phyloP scores from a whole-genome alignment of 495 filamentous ascomycete genomes.

The Penicillium steckii region DNA sequence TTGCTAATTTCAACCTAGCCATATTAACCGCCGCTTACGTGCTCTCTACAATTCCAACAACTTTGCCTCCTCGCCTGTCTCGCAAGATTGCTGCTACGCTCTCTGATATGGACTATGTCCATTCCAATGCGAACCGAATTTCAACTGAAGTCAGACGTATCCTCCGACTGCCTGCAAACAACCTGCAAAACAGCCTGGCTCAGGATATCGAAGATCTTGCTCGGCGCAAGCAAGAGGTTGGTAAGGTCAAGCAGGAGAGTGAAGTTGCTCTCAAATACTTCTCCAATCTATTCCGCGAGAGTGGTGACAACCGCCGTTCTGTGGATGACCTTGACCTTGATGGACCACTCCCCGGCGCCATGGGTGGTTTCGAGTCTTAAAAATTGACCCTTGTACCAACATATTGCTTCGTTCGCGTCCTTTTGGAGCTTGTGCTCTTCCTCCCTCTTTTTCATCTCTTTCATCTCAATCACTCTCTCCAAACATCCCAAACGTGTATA shows the following conservation, averaged over 20 bases:
- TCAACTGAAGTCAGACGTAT: constrained; percentile 80
- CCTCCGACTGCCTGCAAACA: constrained; percentile 78
- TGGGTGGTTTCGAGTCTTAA: constrained; percentile 30
- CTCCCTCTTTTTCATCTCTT: background rate
- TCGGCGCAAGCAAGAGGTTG: constrained; percentile 72
- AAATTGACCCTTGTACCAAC: constrained; percentile 16
- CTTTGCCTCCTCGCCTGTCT: constrained; percentile 83
- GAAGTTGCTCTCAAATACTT: constrained; percentile 84
- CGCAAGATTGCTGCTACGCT: constrained; percentile 80
- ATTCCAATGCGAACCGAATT: constrained; percentile 82
- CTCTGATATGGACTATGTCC: constrained; percentile 82
- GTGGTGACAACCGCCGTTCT: constrained; percentile 64
- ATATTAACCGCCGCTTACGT: constrained; percentile 73
- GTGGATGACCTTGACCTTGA: constrained; percentile 84
- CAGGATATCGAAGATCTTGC: constrained; percentile 80
- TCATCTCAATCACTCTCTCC: background rate
- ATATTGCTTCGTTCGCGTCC: background rate
- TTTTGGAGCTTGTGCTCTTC: constrained; percentile 4
- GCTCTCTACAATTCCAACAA: constrained; percentile 78
- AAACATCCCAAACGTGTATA: constrained; percentile 12
- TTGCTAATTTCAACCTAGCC: constrained; percentile 52
- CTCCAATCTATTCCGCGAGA: constrained; percentile 76
- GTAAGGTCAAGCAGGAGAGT: constrained; percentile 71
- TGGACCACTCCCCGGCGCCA: constrained; percentile 45
- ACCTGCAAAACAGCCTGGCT: constrained; percentile 74